A percentile compares a stretch with the other conserved stretches of the same genome.
Evolutionary conservation across 2,329 filamentous ascomycete species (phyloP).

Genomic region (Pestalotiopsis sp.): DNA sequence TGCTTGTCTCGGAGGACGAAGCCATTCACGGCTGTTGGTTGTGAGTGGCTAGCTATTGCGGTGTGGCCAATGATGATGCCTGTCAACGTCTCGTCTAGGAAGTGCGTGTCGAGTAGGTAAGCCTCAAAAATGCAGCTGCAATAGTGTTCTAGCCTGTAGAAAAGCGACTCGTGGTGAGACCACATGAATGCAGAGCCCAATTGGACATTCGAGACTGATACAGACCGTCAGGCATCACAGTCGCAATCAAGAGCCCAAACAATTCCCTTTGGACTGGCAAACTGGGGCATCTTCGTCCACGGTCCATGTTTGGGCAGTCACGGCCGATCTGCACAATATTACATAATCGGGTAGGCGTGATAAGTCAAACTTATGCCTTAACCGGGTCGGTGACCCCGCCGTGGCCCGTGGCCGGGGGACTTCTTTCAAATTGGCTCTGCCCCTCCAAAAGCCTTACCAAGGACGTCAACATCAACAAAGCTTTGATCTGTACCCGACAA

Average conservation of each 20-base stretch:
- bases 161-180: background rate
- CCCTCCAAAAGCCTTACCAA: slow-evolving; percentile 14
- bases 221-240: no score
- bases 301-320: slow-evolving; percentile 4
- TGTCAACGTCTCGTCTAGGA: slow-evolving; percentile 9
- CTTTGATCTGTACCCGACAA: slow-evolving; percentile 5
- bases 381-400: slow-evolving; percentile 13
- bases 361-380: slow-evolving; percentile 11
- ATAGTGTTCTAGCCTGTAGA: background rate
- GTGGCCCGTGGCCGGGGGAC: background rate
- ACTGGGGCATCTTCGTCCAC: background rate
- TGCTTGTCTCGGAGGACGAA: background rate
- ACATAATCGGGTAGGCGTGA: slow-evolving; percentile 9
- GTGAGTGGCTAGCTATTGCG: background rate
- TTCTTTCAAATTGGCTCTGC: slow-evolving; percentile 9
- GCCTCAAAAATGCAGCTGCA: background rate
- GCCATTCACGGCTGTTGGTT: background rate
- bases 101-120: background rate
- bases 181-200: background rate
- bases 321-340: background rate
- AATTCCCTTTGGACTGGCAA: background rate
- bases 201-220: background rate
- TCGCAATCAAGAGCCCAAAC: background rate
- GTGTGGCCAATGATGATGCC: slow-evolving; percentile 5
- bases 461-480: slow-evolving; percentile 12